These are phyloP conservation scores for Graphium sp. DNA, from an alignment of 2,329 filamentous ascomycete genomes.

Conservation along the genomic window DNA sequence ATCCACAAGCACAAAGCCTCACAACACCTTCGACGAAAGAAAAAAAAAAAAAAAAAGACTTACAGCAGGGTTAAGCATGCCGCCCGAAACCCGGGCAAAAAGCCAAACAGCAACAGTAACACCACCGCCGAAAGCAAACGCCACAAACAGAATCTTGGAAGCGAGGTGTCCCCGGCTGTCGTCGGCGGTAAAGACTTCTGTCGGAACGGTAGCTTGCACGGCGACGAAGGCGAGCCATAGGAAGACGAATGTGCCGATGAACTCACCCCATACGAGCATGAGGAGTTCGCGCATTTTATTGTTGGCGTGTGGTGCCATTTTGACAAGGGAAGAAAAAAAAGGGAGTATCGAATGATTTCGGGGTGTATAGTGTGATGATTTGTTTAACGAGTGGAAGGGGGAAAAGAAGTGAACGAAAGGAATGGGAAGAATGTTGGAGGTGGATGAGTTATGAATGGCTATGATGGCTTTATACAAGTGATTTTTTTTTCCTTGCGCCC, in stretches of 20 bases:
- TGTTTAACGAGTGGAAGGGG: too few species aligned
- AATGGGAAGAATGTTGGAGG: too few species aligned
- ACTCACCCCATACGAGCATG: too few species aligned
- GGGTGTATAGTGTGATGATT: too few species aligned
- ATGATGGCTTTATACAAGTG: too few species aligned
- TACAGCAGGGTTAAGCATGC: conserved; percentile 33
- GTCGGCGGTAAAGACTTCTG: conserved; percentile 11
- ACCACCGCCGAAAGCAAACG: conserved; percentile 29
- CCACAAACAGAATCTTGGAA: conserved; percentile 25
- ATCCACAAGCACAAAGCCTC: conserved; percentile 3
- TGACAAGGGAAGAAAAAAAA: too few species aligned
- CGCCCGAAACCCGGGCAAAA: conserved; percentile 35
- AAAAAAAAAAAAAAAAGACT: conserved; percentile 9
- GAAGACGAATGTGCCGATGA: conserved; percentile 36
- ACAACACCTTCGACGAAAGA: not conserved
- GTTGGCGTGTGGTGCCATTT: too few species aligned
- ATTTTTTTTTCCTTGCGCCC: too few species aligned
- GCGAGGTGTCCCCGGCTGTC: conserved; percentile 9
- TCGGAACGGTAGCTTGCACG: conserved; percentile 9
- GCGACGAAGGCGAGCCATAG: conserved; percentile 24
- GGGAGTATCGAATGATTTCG: too few species aligned
- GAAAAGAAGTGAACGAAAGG: too few species aligned
- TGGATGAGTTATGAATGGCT: too few species aligned
- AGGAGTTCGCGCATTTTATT: too few species aligned
- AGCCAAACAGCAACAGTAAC: conserved; percentile 37